phyloP scores from a whole-genome alignment of 768 basidiomycete species.

The Inosperma sp. region DNA sequence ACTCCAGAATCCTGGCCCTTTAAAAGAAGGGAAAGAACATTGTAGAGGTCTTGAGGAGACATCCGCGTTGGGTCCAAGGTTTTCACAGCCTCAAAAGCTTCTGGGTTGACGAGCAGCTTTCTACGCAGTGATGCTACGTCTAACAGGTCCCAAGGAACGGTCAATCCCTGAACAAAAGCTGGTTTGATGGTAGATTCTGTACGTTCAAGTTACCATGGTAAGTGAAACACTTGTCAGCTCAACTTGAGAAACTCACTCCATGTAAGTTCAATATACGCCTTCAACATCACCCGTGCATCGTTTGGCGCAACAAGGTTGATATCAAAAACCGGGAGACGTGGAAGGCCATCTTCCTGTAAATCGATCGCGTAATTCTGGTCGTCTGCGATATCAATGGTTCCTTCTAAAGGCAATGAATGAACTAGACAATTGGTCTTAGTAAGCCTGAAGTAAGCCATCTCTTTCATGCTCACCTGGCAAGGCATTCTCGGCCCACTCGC shows the following conservation, averaged over 20 bases:
- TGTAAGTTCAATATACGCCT: background rate
- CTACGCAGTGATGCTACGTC: background rate
- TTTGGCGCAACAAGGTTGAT: background rate
- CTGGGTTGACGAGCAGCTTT: background rate
- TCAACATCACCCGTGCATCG: background rate
- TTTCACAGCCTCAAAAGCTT: background rate
- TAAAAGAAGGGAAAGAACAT: background rate
- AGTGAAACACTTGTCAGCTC: background rate
- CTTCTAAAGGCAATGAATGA: background rate
- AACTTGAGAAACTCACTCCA: background rate
- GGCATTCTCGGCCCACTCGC: background rate
- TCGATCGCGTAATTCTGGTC: background rate
- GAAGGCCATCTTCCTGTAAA: background rate
- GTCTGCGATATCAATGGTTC: background rate
- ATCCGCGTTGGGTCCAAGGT: background rate
- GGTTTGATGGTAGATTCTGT: background rate
- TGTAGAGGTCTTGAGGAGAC: background rate
- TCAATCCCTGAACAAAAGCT: background rate
- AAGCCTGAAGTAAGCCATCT: too few species aligned
- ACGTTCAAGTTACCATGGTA: background rate
- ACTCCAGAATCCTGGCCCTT: background rate
- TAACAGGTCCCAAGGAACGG: background rate
- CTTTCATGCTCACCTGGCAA: slow-evolving; percentile 3
- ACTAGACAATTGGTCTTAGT: background rate
- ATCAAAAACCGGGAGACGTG: background rate